These are phyloP conservation scores for Moesziomyces sp. DNA, from an alignment of 1,284 basidiomycete genomes.

Conservation along the genomic window DNA sequence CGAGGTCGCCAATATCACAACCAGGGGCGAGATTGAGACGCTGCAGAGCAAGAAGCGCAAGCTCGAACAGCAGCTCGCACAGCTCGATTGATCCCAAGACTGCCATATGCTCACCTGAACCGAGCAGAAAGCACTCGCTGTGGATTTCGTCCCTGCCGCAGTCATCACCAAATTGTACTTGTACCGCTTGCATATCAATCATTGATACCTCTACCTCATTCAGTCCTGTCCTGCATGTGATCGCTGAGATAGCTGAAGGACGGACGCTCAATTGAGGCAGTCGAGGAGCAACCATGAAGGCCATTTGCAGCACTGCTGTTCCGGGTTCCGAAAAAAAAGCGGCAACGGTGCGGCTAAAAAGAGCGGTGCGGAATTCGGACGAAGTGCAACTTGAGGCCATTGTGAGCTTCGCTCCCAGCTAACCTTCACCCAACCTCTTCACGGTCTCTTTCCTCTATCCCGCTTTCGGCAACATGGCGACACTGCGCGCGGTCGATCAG, in stretches of 20 bases:
- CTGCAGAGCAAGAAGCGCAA: constrained; percentile 26
- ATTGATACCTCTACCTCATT: neutral
- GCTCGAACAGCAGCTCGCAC: constrained; percentile 19
- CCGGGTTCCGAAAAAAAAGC: constrained; percentile 27
- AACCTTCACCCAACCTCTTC: neutral
- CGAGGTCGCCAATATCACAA: constrained; percentile 87
- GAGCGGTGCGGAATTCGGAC: neutral
- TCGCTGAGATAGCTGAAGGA: too few species aligned
- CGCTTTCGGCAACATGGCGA: constrained; percentile 13
- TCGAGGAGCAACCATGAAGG: too few species aligned
- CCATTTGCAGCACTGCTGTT: neutral
- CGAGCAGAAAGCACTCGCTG: neutral
- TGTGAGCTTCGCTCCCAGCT: neutral
- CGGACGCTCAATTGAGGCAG: too few species aligned
- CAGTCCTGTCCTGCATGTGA: too few species aligned
- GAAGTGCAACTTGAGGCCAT: neutral
- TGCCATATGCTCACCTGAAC: too few species aligned
- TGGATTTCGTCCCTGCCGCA: neutral
- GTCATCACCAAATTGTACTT: constrained; percentile 13
- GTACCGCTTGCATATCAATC: constrained; percentile 8
- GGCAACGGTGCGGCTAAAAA: neutral
- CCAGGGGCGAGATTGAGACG: constrained; percentile 76
- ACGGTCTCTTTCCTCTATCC: neutral
- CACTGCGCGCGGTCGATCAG: neutral
- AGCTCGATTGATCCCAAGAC: constrained; percentile 11